Percentiles rank a stretch among this genome's conserved stretches.
phyloP scores from a whole-genome alignment of 345 rosid species.

The Sonneratia caseolaris region DNA sequence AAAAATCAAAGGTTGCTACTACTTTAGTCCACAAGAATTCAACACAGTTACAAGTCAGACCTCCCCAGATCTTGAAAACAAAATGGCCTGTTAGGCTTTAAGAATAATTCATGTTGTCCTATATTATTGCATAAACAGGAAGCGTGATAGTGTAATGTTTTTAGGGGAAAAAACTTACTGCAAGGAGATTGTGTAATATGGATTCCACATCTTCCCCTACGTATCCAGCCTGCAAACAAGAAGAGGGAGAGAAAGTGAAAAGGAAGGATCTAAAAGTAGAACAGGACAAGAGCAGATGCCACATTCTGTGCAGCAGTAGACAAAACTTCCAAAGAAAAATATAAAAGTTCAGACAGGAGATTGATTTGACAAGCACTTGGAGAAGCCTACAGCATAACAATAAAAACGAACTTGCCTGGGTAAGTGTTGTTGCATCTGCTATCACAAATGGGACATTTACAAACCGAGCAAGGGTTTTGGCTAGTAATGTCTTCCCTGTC shows the following conservation, averaged over 20 bases:
- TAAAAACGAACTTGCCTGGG: constrained; percentile 58
- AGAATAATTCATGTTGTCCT: not conserved
- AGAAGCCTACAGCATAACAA: not conserved
- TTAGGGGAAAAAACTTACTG: constrained; percentile 27
- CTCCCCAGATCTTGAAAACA: not conserved
- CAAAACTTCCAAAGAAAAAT: not conserved
- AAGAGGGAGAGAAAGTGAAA: no score
- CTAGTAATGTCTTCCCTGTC: constrained; percentile 98
- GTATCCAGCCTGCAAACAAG: constrained; percentile 75
- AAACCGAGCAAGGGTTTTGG: constrained; percentile 91
- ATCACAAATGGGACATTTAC: constrained; percentile 97
- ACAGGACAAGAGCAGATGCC: not conserved
- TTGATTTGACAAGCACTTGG: not conserved
- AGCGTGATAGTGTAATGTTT: not conserved
- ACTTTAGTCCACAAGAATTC: not conserved
- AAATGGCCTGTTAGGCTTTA: not conserved
- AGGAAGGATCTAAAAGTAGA: not conserved
- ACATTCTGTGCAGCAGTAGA: not conserved
- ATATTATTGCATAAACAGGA: not conserved
- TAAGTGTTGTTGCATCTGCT: constrained; percentile 94
- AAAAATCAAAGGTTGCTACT: not conserved
- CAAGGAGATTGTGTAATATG: constrained; percentile 90
- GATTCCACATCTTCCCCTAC: constrained; percentile 99
- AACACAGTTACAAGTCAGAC: not conserved
- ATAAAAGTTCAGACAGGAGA: not conserved